These are phyloP conservation scores for Solanum hybrid DNA, from an alignment of 305 asterid genomes.

Conservation along the genomic window DNA sequence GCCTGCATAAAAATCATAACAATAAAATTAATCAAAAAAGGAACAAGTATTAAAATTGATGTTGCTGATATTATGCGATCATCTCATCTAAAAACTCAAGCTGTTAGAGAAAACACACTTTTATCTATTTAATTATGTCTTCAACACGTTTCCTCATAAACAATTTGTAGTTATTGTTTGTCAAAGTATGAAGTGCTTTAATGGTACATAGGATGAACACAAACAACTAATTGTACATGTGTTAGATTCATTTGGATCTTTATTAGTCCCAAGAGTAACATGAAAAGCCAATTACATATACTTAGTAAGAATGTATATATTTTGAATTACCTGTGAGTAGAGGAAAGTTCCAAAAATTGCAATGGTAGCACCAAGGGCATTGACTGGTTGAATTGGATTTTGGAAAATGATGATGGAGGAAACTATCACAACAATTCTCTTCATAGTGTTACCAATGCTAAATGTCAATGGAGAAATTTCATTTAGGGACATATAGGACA, in stretches of 20 bases:
- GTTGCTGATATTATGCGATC: background rate
- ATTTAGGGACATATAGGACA: background rate
- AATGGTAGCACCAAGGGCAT: background rate
- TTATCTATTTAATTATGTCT: no score
- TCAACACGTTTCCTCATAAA: background rate
- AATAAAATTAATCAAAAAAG: background rate
- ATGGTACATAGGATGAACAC: background rate
- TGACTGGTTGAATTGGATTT: background rate
- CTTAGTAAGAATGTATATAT: no score
- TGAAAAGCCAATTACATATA: no score
- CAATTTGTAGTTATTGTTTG: background rate
- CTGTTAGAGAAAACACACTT: background rate
- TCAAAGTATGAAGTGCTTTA: background rate
- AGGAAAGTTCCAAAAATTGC: background rate
- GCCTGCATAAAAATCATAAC: background rate
- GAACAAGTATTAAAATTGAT: background rate
- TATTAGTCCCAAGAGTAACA: no score
- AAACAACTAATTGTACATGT: background rate
- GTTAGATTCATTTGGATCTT: background rate
- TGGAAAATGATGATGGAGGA: background rate
- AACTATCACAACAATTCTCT: background rate
- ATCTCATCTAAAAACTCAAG: no score
- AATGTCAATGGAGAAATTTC: background rate
- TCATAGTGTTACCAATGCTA: background rate
- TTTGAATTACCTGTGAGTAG: background rate